Conservation (phyloP, 768 basidiomycete genomes). For the Tephrocybe sp. region DNA sequence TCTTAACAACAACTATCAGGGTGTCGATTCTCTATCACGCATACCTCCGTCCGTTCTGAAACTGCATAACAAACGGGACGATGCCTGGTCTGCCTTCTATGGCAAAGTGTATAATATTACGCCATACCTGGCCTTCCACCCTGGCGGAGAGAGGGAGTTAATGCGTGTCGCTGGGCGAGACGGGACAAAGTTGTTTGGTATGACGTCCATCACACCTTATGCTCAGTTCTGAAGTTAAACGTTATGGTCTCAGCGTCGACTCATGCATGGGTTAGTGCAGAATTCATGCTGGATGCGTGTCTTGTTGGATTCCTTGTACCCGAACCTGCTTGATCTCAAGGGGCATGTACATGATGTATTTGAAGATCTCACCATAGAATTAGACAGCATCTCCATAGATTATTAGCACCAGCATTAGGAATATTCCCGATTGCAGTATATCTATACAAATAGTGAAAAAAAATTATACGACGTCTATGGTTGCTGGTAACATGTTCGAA, state of each 20-base stretch:
- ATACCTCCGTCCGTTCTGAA: conserved; percentile 79
- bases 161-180: conserved; percentile 96
- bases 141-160: conserved; percentile 91
- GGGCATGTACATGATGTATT: neutral
- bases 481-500: conserved; percentile 4
- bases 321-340: conserved; percentile 49
- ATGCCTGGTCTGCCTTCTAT: conserved; percentile 92
- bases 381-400: no score
- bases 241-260: conserved; percentile 60
- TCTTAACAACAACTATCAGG: conserved; percentile 40
- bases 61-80: conserved; percentile 76
- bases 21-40: conserved; percentile 64
- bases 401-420: no score
- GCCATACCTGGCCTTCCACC: conserved; percentile 87
- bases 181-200: conserved; percentile 93
- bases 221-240: neutral
- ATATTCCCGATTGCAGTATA: neutral
- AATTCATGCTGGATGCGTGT: conserved; percentile 93
- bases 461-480: conserved; percentile 3
- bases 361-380: no score
- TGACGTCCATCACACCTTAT: conserved; percentile 26
- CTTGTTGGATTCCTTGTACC: conserved; percentile 87
- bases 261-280: conserved; percentile 97
- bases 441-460: neutral
- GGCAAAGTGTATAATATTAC: conserved; percentile 98